Evolutionary conservation across 2,329 filamentous ascomycete species (phyloP), one percentile per base, ranked within the genome.

Genomic region (Colletotrichum coccodes): DNA sequence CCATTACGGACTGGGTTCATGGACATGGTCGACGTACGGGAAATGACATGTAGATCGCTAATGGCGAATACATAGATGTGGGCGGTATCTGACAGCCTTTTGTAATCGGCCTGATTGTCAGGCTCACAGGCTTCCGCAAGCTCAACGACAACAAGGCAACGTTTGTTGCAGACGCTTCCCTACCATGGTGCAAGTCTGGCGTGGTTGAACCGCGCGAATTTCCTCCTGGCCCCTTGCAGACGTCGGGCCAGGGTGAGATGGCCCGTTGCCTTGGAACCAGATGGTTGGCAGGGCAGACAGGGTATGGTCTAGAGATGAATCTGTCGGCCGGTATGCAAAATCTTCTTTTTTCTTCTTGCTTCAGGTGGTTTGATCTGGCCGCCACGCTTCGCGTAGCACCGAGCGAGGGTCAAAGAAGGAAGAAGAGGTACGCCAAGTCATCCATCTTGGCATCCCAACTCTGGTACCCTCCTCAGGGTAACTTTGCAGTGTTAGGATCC

Each of bases 401-500:
- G n/a, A 44, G 42, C 42, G 18, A 44, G 18, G 40, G n/a, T 5
- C 40, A n/a, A 44, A 2, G n/a, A 11, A 23, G 12, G n/a, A 44
- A 42, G 5, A 44, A 44, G 42, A 23, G 16, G n/a, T 21, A 2
- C n/a, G 6, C 23, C n/a, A 18, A n/a, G 11, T 42, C 21, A n/a
- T 21, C 18, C 40, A 44, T 18, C 42, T 44, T 44, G 42, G 42
- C n/a, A n/a, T 9, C 42, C 23, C n/a, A 23, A 11, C n/a, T 11
- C 42, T 11, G n/a, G 4, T 50, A 32, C 18, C 42, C 44, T 23
- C n/a, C 38, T 67, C 64, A 44, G 59, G 59, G 59, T 53, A 63
- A 57, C 58, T 59, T 57, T 67, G 44, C 59, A 63, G 50, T 28
- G 59, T 38, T 21, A 26, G 26, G 18, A 50, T 50, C 23, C 42